Percentiles rank a stretch among this genome's conserved stretches.
phyloP scores from a whole-genome alignment of 2,329 filamentous ascomycete species.

The Botrytis fragariae region DNA sequence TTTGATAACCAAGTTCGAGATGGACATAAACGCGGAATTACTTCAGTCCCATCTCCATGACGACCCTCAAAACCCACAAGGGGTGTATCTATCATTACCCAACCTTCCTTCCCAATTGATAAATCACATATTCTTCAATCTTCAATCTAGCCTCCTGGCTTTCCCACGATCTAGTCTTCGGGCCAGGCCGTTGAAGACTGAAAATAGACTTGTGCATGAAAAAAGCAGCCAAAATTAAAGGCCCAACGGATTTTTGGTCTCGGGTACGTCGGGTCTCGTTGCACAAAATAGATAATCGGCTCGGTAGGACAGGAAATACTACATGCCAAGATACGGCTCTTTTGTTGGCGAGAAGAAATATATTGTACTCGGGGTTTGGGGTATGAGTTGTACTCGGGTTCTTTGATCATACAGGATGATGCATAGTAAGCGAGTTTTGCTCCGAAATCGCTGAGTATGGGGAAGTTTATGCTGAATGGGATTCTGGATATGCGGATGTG shows the following conservation, averaged over 20 bases:
- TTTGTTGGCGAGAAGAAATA: not conserved
- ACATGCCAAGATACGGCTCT: not conserved
- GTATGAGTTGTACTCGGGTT: not conserved
- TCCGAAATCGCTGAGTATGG: not conserved
- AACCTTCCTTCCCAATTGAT: not conserved
- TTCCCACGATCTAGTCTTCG: not conserved
- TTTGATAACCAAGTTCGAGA: not conserved
- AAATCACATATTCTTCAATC: not conserved
- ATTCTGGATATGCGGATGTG: not conserved
- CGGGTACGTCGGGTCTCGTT: not conserved
- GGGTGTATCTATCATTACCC: not conserved
- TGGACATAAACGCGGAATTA: not conserved
- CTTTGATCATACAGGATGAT: no score
- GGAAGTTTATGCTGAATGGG: not conserved
- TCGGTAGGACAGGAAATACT: not conserved
- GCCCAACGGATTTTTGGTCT: not conserved
- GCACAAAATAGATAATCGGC: not conserved
- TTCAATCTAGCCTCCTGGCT: no score
- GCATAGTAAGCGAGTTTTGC: no score
- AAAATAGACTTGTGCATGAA: not conserved
- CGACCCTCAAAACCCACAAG: not conserved
- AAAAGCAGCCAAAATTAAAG: not conserved
- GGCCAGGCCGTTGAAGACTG: not conserved
- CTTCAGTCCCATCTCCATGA: not conserved
- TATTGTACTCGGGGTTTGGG: not conserved